A percentile compares a stretch with the other conserved stretches of the same genome.
Evolutionary conservation across 768 basidiomycete genomes (phyloP).

Genomic region (Termitomyces sp.): DNA sequence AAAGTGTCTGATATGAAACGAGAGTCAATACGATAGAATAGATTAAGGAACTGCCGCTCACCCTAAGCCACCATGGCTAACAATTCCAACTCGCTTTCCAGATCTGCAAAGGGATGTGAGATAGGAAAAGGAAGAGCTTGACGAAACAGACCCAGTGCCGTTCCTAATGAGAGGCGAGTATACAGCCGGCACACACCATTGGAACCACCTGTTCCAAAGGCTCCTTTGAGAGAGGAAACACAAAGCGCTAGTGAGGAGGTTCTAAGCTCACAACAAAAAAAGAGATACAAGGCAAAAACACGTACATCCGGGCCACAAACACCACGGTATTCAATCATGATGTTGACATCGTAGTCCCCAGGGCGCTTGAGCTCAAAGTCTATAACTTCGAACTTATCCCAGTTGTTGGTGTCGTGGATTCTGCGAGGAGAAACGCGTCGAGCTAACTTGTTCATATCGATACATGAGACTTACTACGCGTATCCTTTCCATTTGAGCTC

Average conservation of each 20-base stretch:
- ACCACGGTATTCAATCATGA: slow-evolving; percentile 46
- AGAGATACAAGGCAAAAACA: neutral
- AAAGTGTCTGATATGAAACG: slow-evolving; percentile 35
- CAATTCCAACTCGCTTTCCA: slow-evolving; percentile 61
- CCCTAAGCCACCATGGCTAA: slow-evolving; percentile 66
- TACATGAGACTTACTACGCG: neutral
- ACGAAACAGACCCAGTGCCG: slow-evolving; percentile 30
- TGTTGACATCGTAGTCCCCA: slow-evolving; percentile 53
- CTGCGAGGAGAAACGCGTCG: slow-evolving; percentile 11
- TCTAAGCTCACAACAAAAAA: neutral
- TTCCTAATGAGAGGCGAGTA: slow-evolving; percentile 57
- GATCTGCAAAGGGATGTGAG: slow-evolving; percentile 31
- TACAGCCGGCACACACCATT: slow-evolving; percentile 63
- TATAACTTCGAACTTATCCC: too few relatives aligned
- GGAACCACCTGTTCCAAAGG: slow-evolving; percentile 53
- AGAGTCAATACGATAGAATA: slow-evolving; percentile 34
- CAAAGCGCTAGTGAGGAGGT: slow-evolving; percentile 48
- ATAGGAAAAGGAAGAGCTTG: neutral
- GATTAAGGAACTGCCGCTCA: slow-evolving; percentile 21
- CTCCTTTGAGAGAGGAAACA: slow-evolving; percentile 54
- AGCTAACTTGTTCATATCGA: neutral
- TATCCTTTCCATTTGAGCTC: slow-evolving; percentile 11
- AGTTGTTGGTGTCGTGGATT: slow-evolving; percentile 28
- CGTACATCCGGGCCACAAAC: slow-evolving; percentile 53
- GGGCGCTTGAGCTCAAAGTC: slow-evolving; percentile 52